These are phyloP conservation scores for Oryza meyeriana DNA, from an alignment of 176 grass and related monocot species.

Conservation along the genomic window DNA sequence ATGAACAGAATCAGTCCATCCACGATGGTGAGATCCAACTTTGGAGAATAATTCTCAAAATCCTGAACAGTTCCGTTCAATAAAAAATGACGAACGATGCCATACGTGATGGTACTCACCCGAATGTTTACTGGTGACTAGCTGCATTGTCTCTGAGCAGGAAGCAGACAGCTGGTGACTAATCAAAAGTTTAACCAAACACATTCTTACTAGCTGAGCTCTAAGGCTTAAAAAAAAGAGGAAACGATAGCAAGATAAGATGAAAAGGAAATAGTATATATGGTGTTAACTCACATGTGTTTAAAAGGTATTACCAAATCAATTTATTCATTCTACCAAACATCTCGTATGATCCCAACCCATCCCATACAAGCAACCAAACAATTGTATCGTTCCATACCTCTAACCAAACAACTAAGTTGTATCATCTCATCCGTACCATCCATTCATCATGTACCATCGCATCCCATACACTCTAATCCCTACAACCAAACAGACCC, in stretches of 20 bases:
- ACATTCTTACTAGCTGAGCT: background rate
- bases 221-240: background rate
- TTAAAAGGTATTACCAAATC: background rate
- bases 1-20: background rate
- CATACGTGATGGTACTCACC: background rate
- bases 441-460: background rate
- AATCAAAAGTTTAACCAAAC: background rate
- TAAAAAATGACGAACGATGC: background rate
- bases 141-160: no score
- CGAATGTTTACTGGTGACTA: background rate
- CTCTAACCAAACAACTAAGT: background rate
- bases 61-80: background rate
- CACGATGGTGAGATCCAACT: background rate
- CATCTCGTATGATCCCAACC: background rate
- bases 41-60: background rate
- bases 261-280: background rate
- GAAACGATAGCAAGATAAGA: background rate
- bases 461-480: background rate
- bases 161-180: background rate
- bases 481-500: background rate
- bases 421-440: background rate
- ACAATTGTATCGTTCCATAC: background rate
- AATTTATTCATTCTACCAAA: background rate
- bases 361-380: background rate
- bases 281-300: no score